Evolutionary conservation across 345 rosid genomes (phyloP).

Genomic region (Hypericum perforatum): DNA sequence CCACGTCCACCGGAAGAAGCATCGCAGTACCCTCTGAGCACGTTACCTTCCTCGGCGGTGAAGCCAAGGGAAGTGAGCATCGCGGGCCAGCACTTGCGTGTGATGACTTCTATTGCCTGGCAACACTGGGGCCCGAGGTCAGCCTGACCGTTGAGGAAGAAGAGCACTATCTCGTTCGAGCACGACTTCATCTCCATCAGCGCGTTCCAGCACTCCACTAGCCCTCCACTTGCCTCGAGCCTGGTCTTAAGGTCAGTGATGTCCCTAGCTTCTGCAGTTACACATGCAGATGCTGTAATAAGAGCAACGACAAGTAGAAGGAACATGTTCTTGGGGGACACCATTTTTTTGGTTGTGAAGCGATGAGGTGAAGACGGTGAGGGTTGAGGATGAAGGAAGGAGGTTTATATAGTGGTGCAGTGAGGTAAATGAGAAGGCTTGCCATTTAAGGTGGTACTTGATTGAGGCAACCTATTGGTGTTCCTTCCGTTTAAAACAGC

Average conservation of each 20-base stretch:
- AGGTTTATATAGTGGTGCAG: too few species aligned
- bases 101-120: slow-evolving; percentile 40
- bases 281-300: slow-evolving; percentile 9
- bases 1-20: slow-evolving; percentile 6
- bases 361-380: too few species aligned
- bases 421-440: too few species aligned
- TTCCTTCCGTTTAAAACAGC: too few species aligned
- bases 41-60: slow-evolving; percentile 41
- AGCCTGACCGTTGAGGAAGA: slow-evolving; percentile 53
- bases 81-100: slow-evolving; percentile 66
- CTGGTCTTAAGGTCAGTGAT: slow-evolving; percentile 18
- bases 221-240: slow-evolving; percentile 30
- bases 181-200: slow-evolving; percentile 55
- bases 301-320: slow-evolving; percentile 12
- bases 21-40: slow-evolving; percentile 58
- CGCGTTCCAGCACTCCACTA: slow-evolving; percentile 60
- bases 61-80: slow-evolving; percentile 71
- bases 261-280: slow-evolving; percentile 12
- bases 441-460: too few species aligned
- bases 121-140: slow-evolving; percentile 54
- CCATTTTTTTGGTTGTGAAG: background rate
- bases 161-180: slow-evolving; percentile 55
- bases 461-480: too few species aligned
- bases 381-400: too few species aligned
- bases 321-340: slow-evolving; percentile 14